These are phyloP conservation scores for Fonsecaea multimorphosa DNA, from an alignment of 2,329 filamentous ascomycete genomes.

Conservation along the genomic window DNA sequence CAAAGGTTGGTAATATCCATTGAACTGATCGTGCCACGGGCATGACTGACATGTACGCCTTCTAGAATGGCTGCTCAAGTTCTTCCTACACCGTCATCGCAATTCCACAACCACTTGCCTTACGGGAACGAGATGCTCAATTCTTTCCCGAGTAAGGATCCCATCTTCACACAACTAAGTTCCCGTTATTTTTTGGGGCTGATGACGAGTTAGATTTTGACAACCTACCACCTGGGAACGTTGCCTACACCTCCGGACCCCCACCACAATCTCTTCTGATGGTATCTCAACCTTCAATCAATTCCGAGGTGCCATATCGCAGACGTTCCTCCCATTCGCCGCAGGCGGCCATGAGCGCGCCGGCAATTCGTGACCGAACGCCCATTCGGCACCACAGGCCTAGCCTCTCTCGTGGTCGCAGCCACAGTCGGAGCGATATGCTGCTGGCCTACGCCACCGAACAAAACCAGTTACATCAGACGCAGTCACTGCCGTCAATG, in stretches of 20 bases:
- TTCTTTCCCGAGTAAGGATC: conserved; percentile 19
- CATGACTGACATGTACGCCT: conserved; percentile 7
- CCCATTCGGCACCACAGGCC: conserved; percentile 37
- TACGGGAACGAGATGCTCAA: conserved; percentile 28
- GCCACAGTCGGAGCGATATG: conserved; percentile 36
- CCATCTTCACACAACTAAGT: not conserved
- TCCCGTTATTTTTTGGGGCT: conserved; percentile 10
- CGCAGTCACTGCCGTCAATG: conserved; percentile 32
- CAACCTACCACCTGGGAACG: conserved; percentile 14
- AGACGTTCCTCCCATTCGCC: conserved; percentile 32
- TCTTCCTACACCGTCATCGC: conserved; percentile 24
- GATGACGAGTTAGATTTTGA: conserved; percentile 25
- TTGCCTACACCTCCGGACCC: conserved; percentile 23
- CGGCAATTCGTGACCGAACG: conserved; percentile 32
- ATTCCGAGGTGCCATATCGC: conserved; percentile 24
- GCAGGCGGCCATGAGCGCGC: conserved; percentile 19
- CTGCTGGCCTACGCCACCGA: conserved; percentile 36
- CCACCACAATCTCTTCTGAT: conserved; percentile 24
- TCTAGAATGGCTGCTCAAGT: conserved; percentile 36
- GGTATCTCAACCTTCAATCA: conserved; percentile 24
- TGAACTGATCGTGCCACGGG: not conserved
- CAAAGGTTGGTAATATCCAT: conserved; percentile 28
- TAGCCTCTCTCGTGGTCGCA: conserved; percentile 30
- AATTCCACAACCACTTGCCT: conserved; percentile 24
- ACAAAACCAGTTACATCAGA: conserved; percentile 31